These are phyloP conservation scores for Aspergillus tanneri DNA, from an alignment of 2,329 filamentous ascomycete species.

Conservation along the genomic window DNA sequence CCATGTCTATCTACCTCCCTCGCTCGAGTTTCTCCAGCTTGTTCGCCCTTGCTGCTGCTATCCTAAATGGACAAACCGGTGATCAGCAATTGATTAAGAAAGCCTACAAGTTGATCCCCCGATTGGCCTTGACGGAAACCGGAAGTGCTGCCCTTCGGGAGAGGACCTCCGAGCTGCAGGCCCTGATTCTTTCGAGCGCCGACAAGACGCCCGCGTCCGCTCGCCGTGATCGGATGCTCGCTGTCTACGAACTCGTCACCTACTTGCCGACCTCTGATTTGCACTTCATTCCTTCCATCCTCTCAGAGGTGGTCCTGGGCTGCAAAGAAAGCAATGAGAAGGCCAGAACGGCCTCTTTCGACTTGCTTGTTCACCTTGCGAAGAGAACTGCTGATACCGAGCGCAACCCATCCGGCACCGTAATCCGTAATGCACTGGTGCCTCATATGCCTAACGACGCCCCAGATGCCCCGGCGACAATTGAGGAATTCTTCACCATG, in stretches of 20 bases:
- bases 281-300: constrained; percentile 87
- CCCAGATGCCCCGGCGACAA: constrained; percentile 70
- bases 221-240: constrained; percentile 78
- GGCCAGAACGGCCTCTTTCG: constrained; percentile 83
- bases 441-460: constrained; percentile 82
- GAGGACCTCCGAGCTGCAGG: constrained; percentile 74
- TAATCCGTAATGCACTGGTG: constrained; percentile 85
- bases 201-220: constrained; percentile 86
- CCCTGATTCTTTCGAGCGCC: constrained; percentile 73
- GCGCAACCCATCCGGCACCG: constrained; percentile 54
- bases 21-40: constrained; percentile 79
- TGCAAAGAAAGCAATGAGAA: constrained; percentile 98
- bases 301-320: constrained; percentile 92
- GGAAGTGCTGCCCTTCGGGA: constrained; percentile 75
- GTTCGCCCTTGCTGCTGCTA: constrained; percentile 80
- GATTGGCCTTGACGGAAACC: constrained; percentile 75
- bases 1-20: constrained; percentile 90
- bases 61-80: constrained; percentile 65
- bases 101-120: constrained; percentile 95
- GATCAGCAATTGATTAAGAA: constrained; percentile 98
- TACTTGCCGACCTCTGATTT: constrained; percentile 74
- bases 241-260: constrained; percentile 76
- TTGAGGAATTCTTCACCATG: constrained; percentile 98
- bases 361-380: constrained; percentile 84
- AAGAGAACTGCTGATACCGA: constrained; percentile 71